Conservation (phyloP, 192 early-diverging fungal species). For the Diversispora epigaea region DNA sequence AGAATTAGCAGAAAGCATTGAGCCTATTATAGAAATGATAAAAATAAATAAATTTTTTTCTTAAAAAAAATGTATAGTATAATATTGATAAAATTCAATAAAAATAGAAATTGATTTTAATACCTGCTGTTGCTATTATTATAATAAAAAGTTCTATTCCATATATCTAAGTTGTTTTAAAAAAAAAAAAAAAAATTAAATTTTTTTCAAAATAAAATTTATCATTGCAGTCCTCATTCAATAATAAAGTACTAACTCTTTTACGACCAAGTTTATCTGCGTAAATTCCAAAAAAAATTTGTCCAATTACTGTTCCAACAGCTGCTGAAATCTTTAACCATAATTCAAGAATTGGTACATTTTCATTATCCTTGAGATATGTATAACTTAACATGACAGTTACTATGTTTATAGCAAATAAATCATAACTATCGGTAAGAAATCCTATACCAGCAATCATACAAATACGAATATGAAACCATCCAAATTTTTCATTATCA, state of each 20-base stretch:
- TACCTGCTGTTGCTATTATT: constrained; percentile 82
- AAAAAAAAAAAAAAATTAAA: not conserved
- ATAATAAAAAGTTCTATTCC: constrained; percentile 89
- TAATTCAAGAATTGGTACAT: constrained; percentile 46
- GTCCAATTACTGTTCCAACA: constrained; percentile 89
- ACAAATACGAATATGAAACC: constrained; percentile 69
- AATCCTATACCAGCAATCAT: constrained; percentile 74
- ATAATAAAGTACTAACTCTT: constrained; percentile 27
- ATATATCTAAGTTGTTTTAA: constrained; percentile 61
- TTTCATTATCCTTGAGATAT: constrained; percentile 59
- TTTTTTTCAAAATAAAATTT: not conserved
- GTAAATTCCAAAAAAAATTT: constrained; percentile 78
- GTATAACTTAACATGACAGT: constrained; percentile 83
- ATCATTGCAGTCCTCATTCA: constrained; percentile 36
- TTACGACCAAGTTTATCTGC: constrained; percentile 91
- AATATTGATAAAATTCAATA: not conserved
- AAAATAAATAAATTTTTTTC: not conserved
- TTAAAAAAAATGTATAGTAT: not conserved
- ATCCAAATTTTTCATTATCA: constrained; percentile 73
- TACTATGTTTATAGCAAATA: constrained; percentile 89
- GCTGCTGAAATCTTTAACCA: constrained; percentile 34
- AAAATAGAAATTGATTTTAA: constrained; percentile 15
- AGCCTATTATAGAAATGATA: not conserved
- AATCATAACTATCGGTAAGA: constrained; percentile 93
- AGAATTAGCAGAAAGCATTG: constrained; percentile 70